Conservation (phyloP, 257 asterid species). For the Salvia rosmarinus region DNA sequence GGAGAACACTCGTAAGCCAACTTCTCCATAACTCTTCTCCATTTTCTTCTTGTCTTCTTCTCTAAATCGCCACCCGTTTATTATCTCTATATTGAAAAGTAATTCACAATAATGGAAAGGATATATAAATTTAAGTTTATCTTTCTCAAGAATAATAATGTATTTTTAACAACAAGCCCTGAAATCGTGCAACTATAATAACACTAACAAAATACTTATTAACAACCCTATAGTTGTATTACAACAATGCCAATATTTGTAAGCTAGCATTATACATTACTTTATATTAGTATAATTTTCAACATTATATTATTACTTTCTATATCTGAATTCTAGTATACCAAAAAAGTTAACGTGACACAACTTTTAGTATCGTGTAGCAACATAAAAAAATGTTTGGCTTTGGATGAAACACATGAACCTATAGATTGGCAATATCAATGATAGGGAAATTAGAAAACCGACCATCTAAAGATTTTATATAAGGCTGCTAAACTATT, state of each 20-base stretch:
- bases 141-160: too few relatives aligned
- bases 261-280: too few relatives aligned
- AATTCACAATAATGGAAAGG: neutral
- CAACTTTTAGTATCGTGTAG: slow-evolving; percentile 25
- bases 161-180: too few relatives aligned
- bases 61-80: neutral
- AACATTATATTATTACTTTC: too few relatives aligned
- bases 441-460: slow-evolving; percentile 12
- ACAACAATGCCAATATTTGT: too few relatives aligned
- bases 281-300: too few relatives aligned
- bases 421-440: slow-evolving; percentile 16
- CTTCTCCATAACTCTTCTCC: slow-evolving; percentile 50
- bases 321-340: neutral
- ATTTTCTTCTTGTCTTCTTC: slow-evolving; percentile 41
- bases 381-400: neutral
- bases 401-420: neutral
- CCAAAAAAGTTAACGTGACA: slow-evolving; percentile 5
- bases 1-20: slow-evolving; percentile 52
- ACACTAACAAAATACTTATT: too few relatives aligned
- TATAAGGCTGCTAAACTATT: slow-evolving; percentile 16
- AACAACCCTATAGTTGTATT: too few relatives aligned
- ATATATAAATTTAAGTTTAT: too few relatives aligned
- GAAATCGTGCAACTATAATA: too few relatives aligned
- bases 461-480: slow-evolving; percentile 36
- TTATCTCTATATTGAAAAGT: neutral